These are phyloP conservation scores for Simplicillium aogashimaense DNA, from an alignment of 2,329 filamentous ascomycete species.

Conservation along the genomic window DNA sequence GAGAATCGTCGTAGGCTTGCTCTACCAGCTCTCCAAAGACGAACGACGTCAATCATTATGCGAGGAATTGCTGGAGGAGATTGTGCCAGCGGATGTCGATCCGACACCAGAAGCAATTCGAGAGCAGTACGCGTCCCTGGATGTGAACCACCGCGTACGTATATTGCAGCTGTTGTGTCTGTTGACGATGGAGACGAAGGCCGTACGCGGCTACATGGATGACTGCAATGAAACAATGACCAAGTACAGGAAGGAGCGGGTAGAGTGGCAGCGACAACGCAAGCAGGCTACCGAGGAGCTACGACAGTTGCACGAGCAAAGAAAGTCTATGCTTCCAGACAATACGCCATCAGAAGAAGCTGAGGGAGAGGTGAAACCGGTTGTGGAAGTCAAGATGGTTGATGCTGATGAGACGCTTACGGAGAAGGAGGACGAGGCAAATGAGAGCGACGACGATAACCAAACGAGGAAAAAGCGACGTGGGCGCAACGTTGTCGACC, in stretches of 20 bases:
- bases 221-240: conserved; percentile 94
- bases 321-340: conserved; percentile 63
- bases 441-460: conserved; percentile 63
- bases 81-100: conserved; percentile 71
- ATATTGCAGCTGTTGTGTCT: conserved; percentile 79
- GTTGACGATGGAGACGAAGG: conserved; percentile 77
- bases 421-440: conserved; percentile 48
- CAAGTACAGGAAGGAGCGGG: conserved; percentile 87
- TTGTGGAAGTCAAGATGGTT: conserved; percentile 51
- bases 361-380: conserved; percentile 35
- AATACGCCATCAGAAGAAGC: conserved; percentile 53
- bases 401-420: conserved; percentile 52
- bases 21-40: conserved; percentile 75
- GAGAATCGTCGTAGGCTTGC: conserved; percentile 73
- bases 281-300: conserved; percentile 62
- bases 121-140: conserved; percentile 61
- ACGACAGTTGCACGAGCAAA: conserved; percentile 59
- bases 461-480: conserved; percentile 41
- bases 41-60: conserved; percentile 61
- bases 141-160: conserved; percentile 73
- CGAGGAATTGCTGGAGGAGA: conserved; percentile 66
- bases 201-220: conserved; percentile 80
- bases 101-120: conserved; percentile 66
- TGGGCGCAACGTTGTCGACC: conserved; percentile 48
- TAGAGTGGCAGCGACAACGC: conserved; percentile 76